phyloP scores from a whole-genome alignment of 371 early-diverging fungal species.

The Mortierella sp. region DNA sequence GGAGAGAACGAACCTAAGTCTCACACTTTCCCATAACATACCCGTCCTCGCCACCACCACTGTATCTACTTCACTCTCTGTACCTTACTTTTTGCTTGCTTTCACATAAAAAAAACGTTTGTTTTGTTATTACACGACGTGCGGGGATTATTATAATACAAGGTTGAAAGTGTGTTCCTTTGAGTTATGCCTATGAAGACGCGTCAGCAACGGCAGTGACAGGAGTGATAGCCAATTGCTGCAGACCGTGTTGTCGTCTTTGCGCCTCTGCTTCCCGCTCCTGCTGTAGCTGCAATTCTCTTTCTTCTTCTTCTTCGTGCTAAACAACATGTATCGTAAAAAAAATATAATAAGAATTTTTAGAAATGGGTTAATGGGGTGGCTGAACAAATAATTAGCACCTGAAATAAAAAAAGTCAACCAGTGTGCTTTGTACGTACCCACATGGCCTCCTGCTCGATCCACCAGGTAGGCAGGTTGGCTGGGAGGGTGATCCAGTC shows the following conservation, averaged over 20 bases:
- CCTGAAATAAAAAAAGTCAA: not conserved
- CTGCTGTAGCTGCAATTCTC: slow-evolving; percentile 26
- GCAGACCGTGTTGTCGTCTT: not conserved
- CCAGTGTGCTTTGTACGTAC: slow-evolving; percentile 37
- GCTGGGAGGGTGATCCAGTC: slow-evolving; percentile 90
- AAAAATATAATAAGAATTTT: not conserved
- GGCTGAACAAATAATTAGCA: not conserved
- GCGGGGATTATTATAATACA: slow-evolving; percentile 3
- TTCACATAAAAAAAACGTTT: not conserved
- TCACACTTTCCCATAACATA: too few species aligned
- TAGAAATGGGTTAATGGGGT: too few species aligned
- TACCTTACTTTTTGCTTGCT: not conserved
- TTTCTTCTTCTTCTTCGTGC: slow-evolving; percentile 50
- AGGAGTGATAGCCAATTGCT: not conserved
- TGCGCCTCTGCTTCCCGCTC: slow-evolving; percentile 17
- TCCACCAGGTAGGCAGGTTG: slow-evolving; percentile 85
- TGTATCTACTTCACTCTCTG: not conserved
- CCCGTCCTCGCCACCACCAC: not conserved
- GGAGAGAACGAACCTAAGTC: slow-evolving; percentile 40
- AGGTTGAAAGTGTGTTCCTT: not conserved
- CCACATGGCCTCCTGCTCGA: slow-evolving; percentile 71
- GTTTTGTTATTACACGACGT: not conserved
- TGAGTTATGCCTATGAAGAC: not conserved
- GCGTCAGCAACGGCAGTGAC: not conserved
- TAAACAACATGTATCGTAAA: not conserved